A percentile compares a stretch with the other conserved stretches of the same genome.
phyloP scores from a whole-genome alignment of 192 early-diverging fungal species.

The Backusella luteola region DNA sequence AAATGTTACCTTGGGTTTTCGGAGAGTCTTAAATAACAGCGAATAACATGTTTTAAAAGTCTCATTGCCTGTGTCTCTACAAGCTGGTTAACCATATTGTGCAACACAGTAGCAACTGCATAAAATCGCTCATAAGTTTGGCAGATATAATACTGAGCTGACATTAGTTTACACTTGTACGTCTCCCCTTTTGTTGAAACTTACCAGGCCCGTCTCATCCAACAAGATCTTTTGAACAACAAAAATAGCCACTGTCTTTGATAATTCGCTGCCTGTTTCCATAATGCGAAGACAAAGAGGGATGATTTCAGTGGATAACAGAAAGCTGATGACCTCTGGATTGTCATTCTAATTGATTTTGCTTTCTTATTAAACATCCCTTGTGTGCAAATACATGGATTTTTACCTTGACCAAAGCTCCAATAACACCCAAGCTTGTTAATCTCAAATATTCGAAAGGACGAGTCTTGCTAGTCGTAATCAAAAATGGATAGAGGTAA shows the following conservation, averaged over 20 bases:
- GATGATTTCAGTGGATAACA: conserved; percentile 97
- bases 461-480: conserved; percentile 91
- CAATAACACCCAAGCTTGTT: conserved; percentile 94
- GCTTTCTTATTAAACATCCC: too few relatives aligned
- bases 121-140: conserved; percentile 92
- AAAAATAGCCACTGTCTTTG: conserved; percentile 98
- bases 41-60: conserved; percentile 90
- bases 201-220: conserved; percentile 85
- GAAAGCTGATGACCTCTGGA: conserved; percentile 92
- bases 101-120: conserved; percentile 91
- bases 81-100: conserved; percentile 91
- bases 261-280: conserved; percentile 95
- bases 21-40: conserved; percentile 88
- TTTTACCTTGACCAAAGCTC: conserved; percentile 89
- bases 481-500: conserved; percentile 97
- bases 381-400: background rate
- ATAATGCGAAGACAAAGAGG: conserved; percentile 97
- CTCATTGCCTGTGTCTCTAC: conserved; percentile 82
- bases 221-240: conserved; percentile 97
- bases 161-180: conserved; percentile 37
- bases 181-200: background rate
- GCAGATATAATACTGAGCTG: conserved; percentile 67
- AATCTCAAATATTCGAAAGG: conserved; percentile 96
- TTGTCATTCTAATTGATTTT: conserved; percentile 70
- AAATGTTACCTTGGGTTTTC: conserved; percentile 74